Base-by-base conservation (phyloP, 2,329 filamentous ascomycete species). In the Plectosphaerella plurivora region DNA sequence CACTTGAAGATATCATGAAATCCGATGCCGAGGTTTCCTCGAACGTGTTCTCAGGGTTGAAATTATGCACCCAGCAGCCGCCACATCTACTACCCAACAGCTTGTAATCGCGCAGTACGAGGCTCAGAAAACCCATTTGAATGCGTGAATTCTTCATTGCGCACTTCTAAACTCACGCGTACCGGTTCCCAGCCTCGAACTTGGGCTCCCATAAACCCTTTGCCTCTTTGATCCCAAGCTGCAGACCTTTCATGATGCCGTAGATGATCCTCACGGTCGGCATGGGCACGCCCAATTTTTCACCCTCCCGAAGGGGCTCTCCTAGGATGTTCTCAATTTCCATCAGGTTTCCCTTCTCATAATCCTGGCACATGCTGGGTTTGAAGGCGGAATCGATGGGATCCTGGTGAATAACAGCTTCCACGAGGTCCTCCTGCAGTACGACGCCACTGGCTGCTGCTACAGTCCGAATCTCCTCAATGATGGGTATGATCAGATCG, bases 311-410 rank as follows among this genome's bases (percentile, higher is more conserved):
- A 36, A 82, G 51, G 5, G 77, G 76, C 64, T 82, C 78, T 0
- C 78, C 78, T 2, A 82, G 60, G 18, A 82, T 69, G 52, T 74
- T 78, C 59, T 82, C 77, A 50, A 73, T 70, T 60, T 83, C 79
- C 33, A 64, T 60, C 10, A 63, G 25, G 18, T 62, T 61, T 1
- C 60, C 59, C 58, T 82, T 81, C 36, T 70, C 65, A 8, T 73
- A 63, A 62, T 84, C 81, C 54, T 76, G 73, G 15, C 73, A 66
- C 79, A 83, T 83, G 57, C 77, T 81, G 0, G 79, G 81, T 55
- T 70, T 68, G 55, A 79, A 70, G 39, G 72, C 75, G 44, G 72
- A 71, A 45, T 75, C 72, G 18, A 75, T 63, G 0, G 77, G 76
- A 65, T 83, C 78, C 39, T 69, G 61, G 25, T 71, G 63, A 41